phyloP scores from a whole-genome alignment of 495 filamentous ascomycete genomes.

The Talaromyces thailandensis region DNA sequence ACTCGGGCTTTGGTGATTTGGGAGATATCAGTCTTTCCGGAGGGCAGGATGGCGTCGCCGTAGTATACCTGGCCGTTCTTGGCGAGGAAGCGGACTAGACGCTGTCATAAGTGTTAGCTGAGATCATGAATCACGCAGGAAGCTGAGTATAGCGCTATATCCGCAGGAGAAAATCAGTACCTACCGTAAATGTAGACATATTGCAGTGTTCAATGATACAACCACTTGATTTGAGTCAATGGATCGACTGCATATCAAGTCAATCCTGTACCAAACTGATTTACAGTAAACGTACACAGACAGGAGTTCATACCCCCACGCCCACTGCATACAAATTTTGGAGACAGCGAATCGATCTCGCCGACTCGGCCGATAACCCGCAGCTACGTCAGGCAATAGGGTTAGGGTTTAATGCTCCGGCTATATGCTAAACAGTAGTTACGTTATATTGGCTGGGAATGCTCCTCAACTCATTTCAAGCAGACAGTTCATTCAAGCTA shows the following conservation, averaged over 20 bases:
- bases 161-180: background rate
- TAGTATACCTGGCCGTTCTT: slow-evolving; percentile 71
- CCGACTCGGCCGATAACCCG: slow-evolving; percentile 15
- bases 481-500: background rate
- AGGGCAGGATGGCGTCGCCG: slow-evolving; percentile 71
- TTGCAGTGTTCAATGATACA: background rate
- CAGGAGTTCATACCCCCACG: background rate
- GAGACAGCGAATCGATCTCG: background rate
- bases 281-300: background rate
- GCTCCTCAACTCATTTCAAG: background rate
- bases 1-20: slow-evolving; percentile 57
- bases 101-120: slow-evolving; percentile 29
- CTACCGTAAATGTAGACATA: slow-evolving; percentile 33
- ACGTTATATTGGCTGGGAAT: background rate
- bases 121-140: background rate
- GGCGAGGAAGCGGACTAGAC: slow-evolving; percentile 71
- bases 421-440: too few species aligned
- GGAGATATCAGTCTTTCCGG: slow-evolving; percentile 55
- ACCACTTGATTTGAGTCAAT: background rate
- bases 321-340: background rate
- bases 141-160: background rate
- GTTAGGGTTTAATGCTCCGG: background rate
- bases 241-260: background rate
- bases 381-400: background rate
- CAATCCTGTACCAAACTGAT: background rate